Evolutionary conservation across 1,284 basidiomycete species (phyloP).

Genomic region (Trametes hirsuta): DNA sequence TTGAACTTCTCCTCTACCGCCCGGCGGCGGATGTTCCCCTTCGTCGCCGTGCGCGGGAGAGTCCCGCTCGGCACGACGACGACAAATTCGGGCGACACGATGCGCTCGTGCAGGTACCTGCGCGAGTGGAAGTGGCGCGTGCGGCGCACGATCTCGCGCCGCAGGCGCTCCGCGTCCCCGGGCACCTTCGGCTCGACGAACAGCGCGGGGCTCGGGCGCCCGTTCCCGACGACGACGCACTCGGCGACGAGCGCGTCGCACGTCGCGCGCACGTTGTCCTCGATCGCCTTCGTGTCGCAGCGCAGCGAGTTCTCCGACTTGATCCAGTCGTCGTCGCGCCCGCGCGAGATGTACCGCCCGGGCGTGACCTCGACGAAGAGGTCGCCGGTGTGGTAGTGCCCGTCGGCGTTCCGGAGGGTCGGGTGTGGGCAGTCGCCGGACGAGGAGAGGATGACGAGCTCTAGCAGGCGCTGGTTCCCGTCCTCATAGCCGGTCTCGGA

Average conservation of each 20-base stretch:
- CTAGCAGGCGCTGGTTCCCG: slow-evolving; percentile 52
- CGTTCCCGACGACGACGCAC: slow-evolving; percentile 68
- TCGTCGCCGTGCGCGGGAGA: slow-evolving; percentile 69
- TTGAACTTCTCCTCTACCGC: slow-evolving; percentile 64
- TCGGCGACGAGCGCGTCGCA: slow-evolving; percentile 59
- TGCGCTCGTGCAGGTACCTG: slow-evolving; percentile 70
- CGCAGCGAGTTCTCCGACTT: slow-evolving; percentile 74
- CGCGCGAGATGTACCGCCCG: slow-evolving; percentile 61
- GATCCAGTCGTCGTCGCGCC: slow-evolving; percentile 78
- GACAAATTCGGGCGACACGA: slow-evolving; percentile 55
- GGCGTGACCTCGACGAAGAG: slow-evolving; percentile 63
- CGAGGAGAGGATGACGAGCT: slow-evolving; percentile 64
- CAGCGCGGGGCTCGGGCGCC: slow-evolving; percentile 65
- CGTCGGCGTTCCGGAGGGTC: slow-evolving; percentile 58
- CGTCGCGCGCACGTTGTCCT: slow-evolving; percentile 63
- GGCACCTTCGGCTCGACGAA: slow-evolving; percentile 55
- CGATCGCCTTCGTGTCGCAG: slow-evolving; percentile 76
- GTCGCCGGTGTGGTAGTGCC: slow-evolving; percentile 75
- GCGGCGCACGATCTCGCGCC: slow-evolving; percentile 65
- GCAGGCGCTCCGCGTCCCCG: slow-evolving; percentile 43
- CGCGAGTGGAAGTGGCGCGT: slow-evolving; percentile 64
- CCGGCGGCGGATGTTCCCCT: slow-evolving; percentile 68
- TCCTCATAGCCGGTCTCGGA: slow-evolving; percentile 51
- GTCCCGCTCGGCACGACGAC: slow-evolving; percentile 59
- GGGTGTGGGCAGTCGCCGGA: slow-evolving; percentile 70